Evolutionary conservation across 2,329 filamentous ascomycete genomes (phyloP), one percentile per base, ranked within the genome.

Genomic region (Drechslerella dactyloides): DNA sequence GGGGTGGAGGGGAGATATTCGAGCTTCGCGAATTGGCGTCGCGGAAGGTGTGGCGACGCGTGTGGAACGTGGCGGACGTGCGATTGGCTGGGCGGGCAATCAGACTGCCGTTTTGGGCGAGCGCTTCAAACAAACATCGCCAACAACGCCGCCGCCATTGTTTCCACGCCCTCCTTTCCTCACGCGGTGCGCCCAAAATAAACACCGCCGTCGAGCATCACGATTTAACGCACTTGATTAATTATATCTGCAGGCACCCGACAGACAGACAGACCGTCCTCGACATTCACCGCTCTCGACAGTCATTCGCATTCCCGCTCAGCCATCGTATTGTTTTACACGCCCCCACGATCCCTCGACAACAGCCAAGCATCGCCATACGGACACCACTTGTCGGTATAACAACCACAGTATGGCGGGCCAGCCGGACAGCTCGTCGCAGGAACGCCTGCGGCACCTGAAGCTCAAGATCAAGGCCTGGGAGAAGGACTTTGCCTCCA

Each of bases 401-500:
- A 13, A 42, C 37, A 13, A 42, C 37, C 5, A 23, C 35, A 48
- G 5, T 19, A 69, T 69, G 65, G 52, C 65, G n/a, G 48, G 42
- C 37, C 46, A 55, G 11, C 46, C 46, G n/a, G 53, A 19, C 17
- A 40, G 8, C n/a, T 23, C 19, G 17, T 17, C 48, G 8, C 52
- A 52, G 13, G 59, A 64, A n/a, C 66, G 66, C 30, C 40, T 70
- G 1, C 66, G 59, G n/a, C 66, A 70, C 37, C 35, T 70, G 24
- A 70, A 70, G 24, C 59, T 60, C 30, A 70, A 64, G 55, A 70
- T 70, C 23, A 70, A 70, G n/a, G 37, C 66, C 19, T 70, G 66
- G 66, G 66, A 70, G 42, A 70, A 60, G 24, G 66, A 70, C n/a
- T 70, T 64, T 37, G 60, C 66, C 13, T n/a, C 46, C 6, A 53